Evolutionary conservation across 352 stramenopile species (phyloP), one percentile per base, ranked within the genome.

Genomic region (Pythium grandisporangium): DNA sequence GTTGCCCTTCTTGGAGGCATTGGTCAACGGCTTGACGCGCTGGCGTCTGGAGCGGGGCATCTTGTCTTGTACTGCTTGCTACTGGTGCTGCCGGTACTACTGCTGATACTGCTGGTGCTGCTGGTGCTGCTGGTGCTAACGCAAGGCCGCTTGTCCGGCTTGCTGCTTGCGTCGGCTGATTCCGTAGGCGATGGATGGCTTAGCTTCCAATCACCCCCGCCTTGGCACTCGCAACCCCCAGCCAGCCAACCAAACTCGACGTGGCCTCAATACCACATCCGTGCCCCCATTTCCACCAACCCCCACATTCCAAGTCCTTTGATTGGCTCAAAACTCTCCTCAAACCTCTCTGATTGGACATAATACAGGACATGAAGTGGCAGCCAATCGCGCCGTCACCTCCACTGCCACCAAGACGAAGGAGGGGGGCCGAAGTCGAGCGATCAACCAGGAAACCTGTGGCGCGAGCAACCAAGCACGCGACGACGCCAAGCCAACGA

Each of bases 1-100:
- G 39, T 81, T 85, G 41, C 89, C 96, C 62, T 97, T 97, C 64
- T 98, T 98, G n/a, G 71, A 55, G 45, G 95, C 96, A 69, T 98
- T 92, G 32, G 95, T 99, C 48, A 99, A 67, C 50, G 77, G 66
- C 48, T 96, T 95, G 33, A 77, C 70, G 51, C 84, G 80, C 58
- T 88, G 70, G 67, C 81, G 74, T 75, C 78, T 84, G 35, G 82
- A 95, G 58, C 86, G 87, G 38, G 84, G 82, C 84, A 96, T 96
- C 11, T 24, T 53, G 24, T 14, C n/a, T n/a, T n/a, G n/a, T n/a
- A n/a, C n/a, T n/a, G n/a, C n/a, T n/a, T n/a, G n/a, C n/a, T n/a
- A n/a, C n/a, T n/a, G n/a, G n/a, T n/a, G n/a, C n/a, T n/a, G n/a
- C n/a, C n/a, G n/a, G n/a, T n/a, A n/a, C n/a, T n/a, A n/a, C n/a